phyloP scores from a whole-genome alignment of 2,329 filamentous ascomycete genomes.

The Biscogniauxia sp. region DNA sequence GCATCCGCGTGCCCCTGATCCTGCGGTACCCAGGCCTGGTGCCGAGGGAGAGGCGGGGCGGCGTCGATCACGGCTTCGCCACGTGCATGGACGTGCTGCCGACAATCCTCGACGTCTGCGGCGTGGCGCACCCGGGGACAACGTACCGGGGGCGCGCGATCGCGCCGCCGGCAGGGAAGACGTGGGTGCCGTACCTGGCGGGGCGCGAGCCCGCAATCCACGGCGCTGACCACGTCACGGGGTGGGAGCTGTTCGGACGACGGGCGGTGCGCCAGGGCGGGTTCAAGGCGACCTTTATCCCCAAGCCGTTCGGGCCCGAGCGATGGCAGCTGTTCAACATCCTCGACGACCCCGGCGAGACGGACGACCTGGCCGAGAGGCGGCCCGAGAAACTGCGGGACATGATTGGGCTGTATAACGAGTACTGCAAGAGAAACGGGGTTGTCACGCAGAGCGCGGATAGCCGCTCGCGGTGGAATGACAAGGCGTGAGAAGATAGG shows the following conservation, averaged over 20 bases:
- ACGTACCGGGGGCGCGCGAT: constrained; percentile 23
- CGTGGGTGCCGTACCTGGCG: constrained; percentile 30
- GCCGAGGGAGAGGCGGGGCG: not conserved
- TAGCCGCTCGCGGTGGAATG: too few relatives aligned
- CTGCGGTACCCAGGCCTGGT: constrained; percentile 1
- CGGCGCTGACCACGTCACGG: constrained; percentile 28
- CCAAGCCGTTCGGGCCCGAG: constrained; percentile 22
- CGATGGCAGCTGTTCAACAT: constrained; percentile 30
- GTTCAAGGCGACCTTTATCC: constrained; percentile 31
- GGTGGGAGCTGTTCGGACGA: constrained; percentile 36
- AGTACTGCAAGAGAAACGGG: too few relatives aligned
- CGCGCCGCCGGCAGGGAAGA: not conserved
- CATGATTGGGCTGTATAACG: not conserved
- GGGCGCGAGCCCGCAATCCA: constrained; percentile 47
- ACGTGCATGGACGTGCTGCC: constrained; percentile 49
- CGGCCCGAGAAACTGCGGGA: constrained; percentile 11
- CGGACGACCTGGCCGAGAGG: constrained; percentile 19
- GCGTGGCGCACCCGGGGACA: constrained; percentile 32
- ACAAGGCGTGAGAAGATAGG: too few relatives aligned
- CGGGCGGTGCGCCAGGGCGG: constrained; percentile 32
- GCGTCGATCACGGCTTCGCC: constrained; percentile 46
- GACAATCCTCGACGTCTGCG: constrained; percentile 42
- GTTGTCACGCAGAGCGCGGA: too few relatives aligned
- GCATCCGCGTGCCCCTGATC: constrained; percentile 20
- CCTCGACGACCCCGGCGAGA: constrained; percentile 25